These are phyloP conservation scores for Alternaria consortialis DNA, from an alignment of 2,329 filamentous ascomycete genomes.

Conservation along the genomic window DNA sequence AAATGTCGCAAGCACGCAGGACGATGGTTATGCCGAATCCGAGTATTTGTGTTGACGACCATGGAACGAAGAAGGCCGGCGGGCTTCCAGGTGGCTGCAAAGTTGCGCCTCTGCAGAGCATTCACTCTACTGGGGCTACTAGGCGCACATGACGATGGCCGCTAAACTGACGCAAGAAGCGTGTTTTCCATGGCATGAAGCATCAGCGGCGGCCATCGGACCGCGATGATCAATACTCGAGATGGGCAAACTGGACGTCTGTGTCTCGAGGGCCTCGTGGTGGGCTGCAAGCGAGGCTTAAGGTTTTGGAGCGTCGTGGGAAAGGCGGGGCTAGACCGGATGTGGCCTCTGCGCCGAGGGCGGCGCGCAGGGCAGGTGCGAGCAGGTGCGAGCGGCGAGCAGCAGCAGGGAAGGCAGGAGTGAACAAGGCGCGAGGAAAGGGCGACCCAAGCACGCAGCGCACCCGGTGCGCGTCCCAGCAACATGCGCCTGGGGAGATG, in stretches of 20 bases:
- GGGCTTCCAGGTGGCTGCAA: constrained; percentile 6
- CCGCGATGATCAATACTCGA: constrained; percentile 23
- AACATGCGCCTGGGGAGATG: not conserved
- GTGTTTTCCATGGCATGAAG: constrained; percentile 7
- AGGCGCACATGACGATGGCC: constrained; percentile 9
- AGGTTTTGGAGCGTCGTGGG: constrained; percentile 10
- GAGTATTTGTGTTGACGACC: constrained; percentile 4
- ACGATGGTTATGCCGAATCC: not conserved
- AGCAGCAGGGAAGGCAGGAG: constrained; percentile 6
- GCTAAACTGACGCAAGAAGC: constrained; percentile 17
- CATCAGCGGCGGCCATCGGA: constrained; percentile 14
- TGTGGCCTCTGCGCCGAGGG: constrained; percentile 16
- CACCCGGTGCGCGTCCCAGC: not conserved
- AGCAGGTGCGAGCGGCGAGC: not conserved
- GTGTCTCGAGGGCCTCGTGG: constrained; percentile 24
- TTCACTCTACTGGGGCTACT: not conserved
- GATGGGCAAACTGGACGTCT: constrained; percentile 28
- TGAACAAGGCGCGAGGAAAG: constrained; percentile 15
- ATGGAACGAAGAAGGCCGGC: constrained; percentile 8
- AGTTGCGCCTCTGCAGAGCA: constrained; percentile 4
- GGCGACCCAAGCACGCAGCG: constrained; percentile 2
- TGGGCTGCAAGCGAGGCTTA: constrained; percentile 24
- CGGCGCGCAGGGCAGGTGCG: constrained; percentile 10
- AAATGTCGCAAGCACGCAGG: not conserved
- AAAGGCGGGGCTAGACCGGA: constrained; percentile 20